A percentile compares a stretch with the other conserved stretches of the same genome.
phyloP scores from a whole-genome alignment of 2,329 filamentous ascomycete species.

The Xylaria sp. region DNA sequence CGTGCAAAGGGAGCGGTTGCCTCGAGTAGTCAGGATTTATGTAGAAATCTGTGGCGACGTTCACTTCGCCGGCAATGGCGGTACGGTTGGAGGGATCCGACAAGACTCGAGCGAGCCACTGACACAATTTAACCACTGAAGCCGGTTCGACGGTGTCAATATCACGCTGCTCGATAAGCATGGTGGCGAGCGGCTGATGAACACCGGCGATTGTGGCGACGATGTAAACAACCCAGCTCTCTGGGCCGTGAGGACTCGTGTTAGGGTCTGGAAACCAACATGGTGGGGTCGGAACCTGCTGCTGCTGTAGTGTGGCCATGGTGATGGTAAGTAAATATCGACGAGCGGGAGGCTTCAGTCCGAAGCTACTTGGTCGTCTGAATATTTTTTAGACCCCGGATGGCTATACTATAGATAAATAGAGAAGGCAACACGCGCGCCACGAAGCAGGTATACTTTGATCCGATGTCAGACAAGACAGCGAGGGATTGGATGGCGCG shows the following conservation, averaged over 20 bases:
- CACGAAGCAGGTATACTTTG: too few species aligned
- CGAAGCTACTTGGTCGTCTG: too few species aligned
- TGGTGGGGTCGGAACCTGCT: too few species aligned
- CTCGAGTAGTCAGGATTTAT: not conserved
- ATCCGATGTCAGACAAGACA: too few species aligned
- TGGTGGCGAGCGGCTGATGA: not conserved
- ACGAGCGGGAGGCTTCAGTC: too few species aligned
- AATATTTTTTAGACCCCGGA: too few species aligned
- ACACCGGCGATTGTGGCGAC: not conserved
- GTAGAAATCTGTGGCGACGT: slow-evolving; percentile 1
- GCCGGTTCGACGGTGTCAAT: not conserved
- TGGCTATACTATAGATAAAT: too few species aligned
- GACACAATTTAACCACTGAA: not conserved
- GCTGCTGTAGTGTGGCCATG: too few species aligned
- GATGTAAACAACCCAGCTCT: not conserved
- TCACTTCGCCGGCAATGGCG: not conserved
- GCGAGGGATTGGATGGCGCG: too few species aligned
- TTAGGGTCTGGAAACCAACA: too few species aligned
- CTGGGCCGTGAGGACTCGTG: not conserved
- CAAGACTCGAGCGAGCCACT: not conserved
- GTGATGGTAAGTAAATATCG: too few species aligned
- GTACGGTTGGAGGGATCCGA: not conserved
- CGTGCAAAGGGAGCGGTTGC: not conserved
- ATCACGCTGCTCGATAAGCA: not conserved
- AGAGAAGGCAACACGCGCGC: too few species aligned